These are phyloP conservation scores for Ophiocordyceps camponoti-rufipedis DNA, from an alignment of 2,329 filamentous ascomycete genomes.

Conservation along the genomic window DNA sequence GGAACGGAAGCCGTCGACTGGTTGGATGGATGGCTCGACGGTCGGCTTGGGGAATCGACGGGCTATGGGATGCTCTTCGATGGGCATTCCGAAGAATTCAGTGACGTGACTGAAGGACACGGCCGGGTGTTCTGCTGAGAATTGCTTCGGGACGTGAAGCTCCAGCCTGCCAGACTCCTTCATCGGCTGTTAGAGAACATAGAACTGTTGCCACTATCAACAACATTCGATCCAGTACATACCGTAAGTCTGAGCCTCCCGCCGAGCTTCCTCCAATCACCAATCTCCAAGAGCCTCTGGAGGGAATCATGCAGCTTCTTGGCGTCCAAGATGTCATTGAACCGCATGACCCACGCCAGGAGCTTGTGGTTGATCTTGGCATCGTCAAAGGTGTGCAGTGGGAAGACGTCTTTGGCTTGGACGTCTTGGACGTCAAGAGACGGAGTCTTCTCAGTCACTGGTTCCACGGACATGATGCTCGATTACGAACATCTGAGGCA, in stretches of 20 bases:
- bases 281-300: slow-evolving; percentile 18
- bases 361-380: slow-evolving; percentile 7
- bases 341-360: slow-evolving; percentile 18
- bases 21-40: slow-evolving; percentile 4
- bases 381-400: slow-evolving; percentile 15
- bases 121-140: slow-evolving; percentile 15
- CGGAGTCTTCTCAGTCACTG: neutral
- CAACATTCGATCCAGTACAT: neutral
- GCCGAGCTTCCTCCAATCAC: slow-evolving; percentile 27
- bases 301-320: slow-evolving; percentile 18
- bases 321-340: slow-evolving; percentile 26
- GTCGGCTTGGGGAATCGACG: slow-evolving; percentile 15
- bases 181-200: neutral
- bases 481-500: no score
- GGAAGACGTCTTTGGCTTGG: slow-evolving; percentile 9
- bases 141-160: slow-evolving; percentile 13
- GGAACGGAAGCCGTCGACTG: slow-evolving; percentile 4
- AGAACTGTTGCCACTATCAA: neutral
- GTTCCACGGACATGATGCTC: no score
- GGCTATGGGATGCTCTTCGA: slow-evolving; percentile 22
- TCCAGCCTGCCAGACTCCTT: slow-evolving; percentile 9
- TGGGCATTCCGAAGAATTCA: slow-evolving; percentile 11
- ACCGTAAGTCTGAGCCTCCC: slow-evolving; percentile 16
- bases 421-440: neutral
- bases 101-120: slow-evolving; percentile 19